Evolutionary conservation across 768 basidiomycete species (phyloP).

Genomic region (Naganishia friedmannii): DNA sequence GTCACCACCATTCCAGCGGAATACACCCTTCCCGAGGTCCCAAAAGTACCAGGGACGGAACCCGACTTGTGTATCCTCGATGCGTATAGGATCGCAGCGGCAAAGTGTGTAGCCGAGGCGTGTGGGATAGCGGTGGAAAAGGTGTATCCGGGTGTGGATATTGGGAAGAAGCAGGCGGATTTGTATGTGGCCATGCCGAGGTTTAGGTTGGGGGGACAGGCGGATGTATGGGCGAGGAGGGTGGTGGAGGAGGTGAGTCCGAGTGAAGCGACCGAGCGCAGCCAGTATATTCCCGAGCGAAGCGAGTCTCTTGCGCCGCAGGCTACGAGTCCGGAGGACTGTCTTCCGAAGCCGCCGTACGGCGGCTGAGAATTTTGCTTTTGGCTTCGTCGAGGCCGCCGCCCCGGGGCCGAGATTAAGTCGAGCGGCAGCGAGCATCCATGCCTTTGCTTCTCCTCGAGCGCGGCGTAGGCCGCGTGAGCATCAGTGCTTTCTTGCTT

Average conservation of each 20-base stretch:
- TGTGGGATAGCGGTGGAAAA: constrained; percentile 59
- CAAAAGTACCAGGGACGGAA: constrained; percentile 35
- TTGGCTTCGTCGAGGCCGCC: background rate
- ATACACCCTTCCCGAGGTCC: constrained; percentile 40
- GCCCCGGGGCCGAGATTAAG: background rate
- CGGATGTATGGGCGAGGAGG: constrained; percentile 70
- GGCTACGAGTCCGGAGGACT: background rate
- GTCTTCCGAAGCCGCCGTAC: background rate
- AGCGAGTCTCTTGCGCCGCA: background rate
- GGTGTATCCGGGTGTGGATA: constrained; percentile 79
- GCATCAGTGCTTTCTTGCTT: too few species aligned
- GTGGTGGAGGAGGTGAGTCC: constrained; percentile 68
- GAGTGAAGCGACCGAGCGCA: constrained; percentile 13
- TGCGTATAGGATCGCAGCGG: constrained; percentile 42
- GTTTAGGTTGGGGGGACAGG: constrained; percentile 78
- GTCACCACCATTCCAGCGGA: constrained; percentile 24
- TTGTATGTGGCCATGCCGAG: constrained; percentile 88
- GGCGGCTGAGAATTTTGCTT: too few species aligned
- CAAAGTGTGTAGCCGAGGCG: constrained; percentile 43
- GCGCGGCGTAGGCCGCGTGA: background rate
- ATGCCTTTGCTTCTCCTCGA: too few species aligned
- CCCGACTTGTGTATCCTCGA: constrained; percentile 38
- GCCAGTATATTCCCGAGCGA: background rate
- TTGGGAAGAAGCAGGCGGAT: constrained; percentile 86
- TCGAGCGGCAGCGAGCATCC: too few species aligned